These are phyloP conservation scores for Xerocomellus intermedius DNA, from an alignment of 768 basidiomycete species.

Conservation along the genomic window DNA sequence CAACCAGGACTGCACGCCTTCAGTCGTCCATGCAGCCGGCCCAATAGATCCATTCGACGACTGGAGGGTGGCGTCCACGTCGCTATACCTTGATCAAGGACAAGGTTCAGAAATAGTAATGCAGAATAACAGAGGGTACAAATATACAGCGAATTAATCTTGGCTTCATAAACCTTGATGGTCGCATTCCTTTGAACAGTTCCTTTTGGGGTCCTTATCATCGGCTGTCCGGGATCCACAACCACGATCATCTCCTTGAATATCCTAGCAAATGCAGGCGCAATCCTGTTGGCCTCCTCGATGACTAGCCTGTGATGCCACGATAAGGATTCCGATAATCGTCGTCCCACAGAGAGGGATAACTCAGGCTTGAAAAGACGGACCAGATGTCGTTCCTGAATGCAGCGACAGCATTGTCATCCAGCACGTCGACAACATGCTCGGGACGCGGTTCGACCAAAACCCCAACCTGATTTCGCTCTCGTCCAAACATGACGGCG, in stretches of 20 bases:
- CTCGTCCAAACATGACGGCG: neutral
- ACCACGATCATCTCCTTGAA: neutral
- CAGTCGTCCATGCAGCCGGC: neutral
- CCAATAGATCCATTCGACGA: neutral
- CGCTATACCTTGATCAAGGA: neutral
- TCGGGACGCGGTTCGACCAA: neutral
- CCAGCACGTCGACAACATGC: neutral
- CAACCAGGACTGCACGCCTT: neutral
- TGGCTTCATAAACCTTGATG: too few species aligned
- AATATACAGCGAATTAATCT: neutral
- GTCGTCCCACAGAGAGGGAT: too few species aligned
- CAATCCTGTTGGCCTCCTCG: neutral
- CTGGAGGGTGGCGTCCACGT: neutral
- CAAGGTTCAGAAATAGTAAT: neutral
- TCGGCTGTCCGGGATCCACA: neutral
- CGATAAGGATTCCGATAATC: neutral
- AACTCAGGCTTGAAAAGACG: neutral
- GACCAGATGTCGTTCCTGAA: neutral
- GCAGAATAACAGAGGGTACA: neutral
- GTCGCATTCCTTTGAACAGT: too few species aligned
- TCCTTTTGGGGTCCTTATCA: too few species aligned
- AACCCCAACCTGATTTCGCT: neutral
- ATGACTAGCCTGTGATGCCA: neutral
- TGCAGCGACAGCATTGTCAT: neutral
- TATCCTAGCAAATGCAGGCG: neutral